Evolutionary conservation across 805 yeast species (phyloP), one percentile per base, ranked within the genome.

Genomic region (Candida cerambycidarum): DNA sequence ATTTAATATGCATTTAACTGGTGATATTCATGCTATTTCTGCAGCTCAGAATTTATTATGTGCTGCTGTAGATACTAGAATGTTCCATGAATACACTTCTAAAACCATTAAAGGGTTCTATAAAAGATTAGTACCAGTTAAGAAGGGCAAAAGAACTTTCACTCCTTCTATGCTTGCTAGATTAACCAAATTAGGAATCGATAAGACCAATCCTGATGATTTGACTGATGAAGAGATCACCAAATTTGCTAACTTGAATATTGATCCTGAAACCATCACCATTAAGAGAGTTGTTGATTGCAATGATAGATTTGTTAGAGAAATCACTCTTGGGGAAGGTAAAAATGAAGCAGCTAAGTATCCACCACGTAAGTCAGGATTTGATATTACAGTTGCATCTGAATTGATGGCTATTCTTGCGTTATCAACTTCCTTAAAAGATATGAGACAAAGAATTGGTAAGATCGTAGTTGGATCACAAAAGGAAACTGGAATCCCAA

Each of bases 391-490:
- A 11, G 98, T 92, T 50, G 98, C 98, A 8, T 83, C 92, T 24
- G 98, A 92, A 71, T 79, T 89, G 53, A 92, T 92, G 98, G 97
- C 98, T 16, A 87, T 92, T 44, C 74, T 92, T 52, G 97, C 98
- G 3, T 73, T 92, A 41, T 79, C 95, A 7, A 82, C 79, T 41
- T 80, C 84, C 23, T 76, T 92, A 56, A 68, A 76, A 46, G 97
- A 92, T 63, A 78, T 92, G 85, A 79, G 97, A 62, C 78, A 78
- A 54, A 79, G 98, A 59, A 82, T 92, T 39, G 97, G 97, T 45
- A 78, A 76, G 44, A 85, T 92, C 71, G 97, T 92, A 37, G 88
- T 92, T 53, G 98, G 95, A 21, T 79, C 92, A 17, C 82, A 83
- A 54, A 71, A 63, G 46, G 62, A 76, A 8, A 61, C 73, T 25